Percentiles rank a stretch among this genome's conserved stretches.
Conservation (phyloP, 202 grass and related monocot species). For the Schoenoplectus triqueter region DNA sequence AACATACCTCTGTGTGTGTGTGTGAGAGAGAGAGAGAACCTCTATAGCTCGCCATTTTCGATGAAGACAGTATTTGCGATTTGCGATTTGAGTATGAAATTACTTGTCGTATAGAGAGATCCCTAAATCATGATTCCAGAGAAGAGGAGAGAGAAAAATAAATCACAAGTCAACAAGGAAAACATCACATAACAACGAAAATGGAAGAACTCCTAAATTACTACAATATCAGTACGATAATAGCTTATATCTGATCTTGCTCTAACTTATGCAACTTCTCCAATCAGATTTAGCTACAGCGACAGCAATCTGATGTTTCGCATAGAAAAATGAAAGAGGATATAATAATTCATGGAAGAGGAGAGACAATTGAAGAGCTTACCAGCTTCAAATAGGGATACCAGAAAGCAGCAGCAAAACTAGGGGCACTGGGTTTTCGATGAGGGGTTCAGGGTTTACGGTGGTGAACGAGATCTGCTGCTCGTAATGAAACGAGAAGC, state of each 20-base stretch:
- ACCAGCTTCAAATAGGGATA: neutral
- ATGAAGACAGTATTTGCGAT: neutral
- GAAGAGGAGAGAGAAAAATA: neutral
- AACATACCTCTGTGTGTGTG: neutral
- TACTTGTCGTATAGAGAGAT: neutral
- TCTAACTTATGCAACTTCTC: neutral
- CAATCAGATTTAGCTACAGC: neutral
- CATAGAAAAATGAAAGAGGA: neutral
- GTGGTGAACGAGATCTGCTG: too few relatives aligned
- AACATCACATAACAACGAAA: neutral
- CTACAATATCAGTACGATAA: neutral
- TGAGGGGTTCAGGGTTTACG: neutral
- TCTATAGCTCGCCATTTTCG: constrained; percentile 24
- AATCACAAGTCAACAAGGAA: neutral
- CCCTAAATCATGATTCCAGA: constrained; percentile 7
- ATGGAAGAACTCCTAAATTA: neutral
- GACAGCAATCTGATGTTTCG: neutral
- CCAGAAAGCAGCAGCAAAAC: neutral
- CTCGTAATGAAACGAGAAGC: too few relatives aligned
- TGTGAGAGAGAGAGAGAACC: constrained; percentile 28
- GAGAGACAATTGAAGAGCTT: neutral
- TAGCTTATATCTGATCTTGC: neutral
- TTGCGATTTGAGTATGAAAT: neutral
- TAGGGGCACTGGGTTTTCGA: too few relatives aligned
- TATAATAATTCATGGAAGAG: neutral